Base-by-base conservation (phyloP, 2,329 filamentous ascomycete species). In the Colletotrichum eremochloae region DNA sequence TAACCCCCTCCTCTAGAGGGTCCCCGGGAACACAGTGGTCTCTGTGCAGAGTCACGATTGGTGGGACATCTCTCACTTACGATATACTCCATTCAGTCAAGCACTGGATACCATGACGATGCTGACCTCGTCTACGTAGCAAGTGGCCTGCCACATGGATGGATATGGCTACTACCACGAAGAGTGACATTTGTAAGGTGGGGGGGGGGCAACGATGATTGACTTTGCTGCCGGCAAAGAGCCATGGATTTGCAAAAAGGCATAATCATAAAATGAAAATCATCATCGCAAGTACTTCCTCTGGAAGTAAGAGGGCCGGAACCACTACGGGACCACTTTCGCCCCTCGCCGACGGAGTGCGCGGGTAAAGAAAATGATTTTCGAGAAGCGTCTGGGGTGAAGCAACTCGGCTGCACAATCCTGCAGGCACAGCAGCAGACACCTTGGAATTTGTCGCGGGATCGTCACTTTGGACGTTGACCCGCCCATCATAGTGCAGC, bases 371-470 rank as follows among this genome's bases (percentile, higher is more conserved):
- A 53, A 63, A 68, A 57, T 56, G n/a, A 55, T 31, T 36, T 15
- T 38, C 24, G 42, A 42, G 36, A 40, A 71, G 67, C 48, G 55
- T 33, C 56, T 56, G 68, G 68, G 61, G 31, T 42, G 42, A 42
- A 63, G 53, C n/a, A 62, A 56, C 33, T 24, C 57, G 20, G 40
- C 56, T 68, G 50, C 63, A 44, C 50, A 42, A 36, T 55, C 62
- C 48, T 71, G 68, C 68, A 57, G 50, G 50, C 56, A 71, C 63
- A 46, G 36, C 63, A 50, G 57, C 50, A 44, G 33, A 14, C 42
- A 36, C 60, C 42, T 67, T 50, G 48, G 56, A 63, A 70, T 36
- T 29, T 56, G 57, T 70, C 36, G 62, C 31, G 67, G 67, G 68
- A 62, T 71, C 63, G 33, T 71, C 68, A 52, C 57, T n/a, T 38